Conservation (phyloP, 2,329 filamentous ascomycete genomes). For the Colletotrichum lini region DNA sequence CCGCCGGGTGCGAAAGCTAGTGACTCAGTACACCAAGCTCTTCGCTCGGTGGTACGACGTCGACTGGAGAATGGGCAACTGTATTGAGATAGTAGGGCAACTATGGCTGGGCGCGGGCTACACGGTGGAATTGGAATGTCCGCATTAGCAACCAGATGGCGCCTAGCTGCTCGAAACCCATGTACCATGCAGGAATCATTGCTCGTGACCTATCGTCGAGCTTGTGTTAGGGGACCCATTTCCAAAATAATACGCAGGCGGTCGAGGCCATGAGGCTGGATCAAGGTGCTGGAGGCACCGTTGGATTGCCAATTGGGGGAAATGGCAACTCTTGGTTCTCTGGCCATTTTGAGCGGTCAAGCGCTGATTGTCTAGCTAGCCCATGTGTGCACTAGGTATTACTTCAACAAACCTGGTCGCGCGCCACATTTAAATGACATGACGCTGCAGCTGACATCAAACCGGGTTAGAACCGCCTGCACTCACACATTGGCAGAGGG, state of each 20-base stretch:
- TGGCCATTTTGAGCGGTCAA: slow-evolving; percentile 25
- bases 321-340: background rate
- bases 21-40: background rate
- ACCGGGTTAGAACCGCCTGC: slow-evolving; percentile 31
- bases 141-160: background rate
- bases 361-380: slow-evolving; percentile 1
- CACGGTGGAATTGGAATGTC: background rate
- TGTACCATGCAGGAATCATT: background rate
- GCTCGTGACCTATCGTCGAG: background rate
- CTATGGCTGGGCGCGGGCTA: background rate
- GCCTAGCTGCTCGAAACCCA: background rate
- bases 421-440: slow-evolving; percentile 23
- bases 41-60: background rate
- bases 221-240: background rate
- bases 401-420: slow-evolving; percentile 9
- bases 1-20: background rate
- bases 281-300: background rate
- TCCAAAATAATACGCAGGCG: background rate
- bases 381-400: slow-evolving; percentile 12
- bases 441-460: slow-evolving; percentile 37
- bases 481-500: slow-evolving; percentile 16
- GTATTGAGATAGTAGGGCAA: background rate
- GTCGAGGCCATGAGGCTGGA: background rate
- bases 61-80: background rate
- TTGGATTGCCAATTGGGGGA: background rate